These are phyloP conservation scores for Fomes fomentarius DNA, from an alignment of 1,284 basidiomycete genomes.

Conservation along the genomic window DNA sequence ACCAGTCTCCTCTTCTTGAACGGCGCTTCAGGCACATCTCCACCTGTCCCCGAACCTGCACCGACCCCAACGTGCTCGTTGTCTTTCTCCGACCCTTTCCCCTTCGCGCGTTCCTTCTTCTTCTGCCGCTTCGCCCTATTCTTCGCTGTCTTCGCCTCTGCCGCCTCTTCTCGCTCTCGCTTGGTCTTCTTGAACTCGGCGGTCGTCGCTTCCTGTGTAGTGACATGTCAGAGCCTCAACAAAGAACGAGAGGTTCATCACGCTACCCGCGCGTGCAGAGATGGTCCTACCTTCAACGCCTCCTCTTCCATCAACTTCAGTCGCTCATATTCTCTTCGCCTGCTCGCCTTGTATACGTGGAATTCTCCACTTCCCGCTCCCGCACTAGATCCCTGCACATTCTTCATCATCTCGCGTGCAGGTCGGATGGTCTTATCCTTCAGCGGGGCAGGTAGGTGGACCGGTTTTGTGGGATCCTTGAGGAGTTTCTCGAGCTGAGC, in stretches of 20 bases:
- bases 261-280: no score
- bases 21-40: slow-evolving; percentile 34
- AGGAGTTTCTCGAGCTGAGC: slow-evolving; percentile 83
- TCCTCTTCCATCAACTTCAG: slow-evolving; percentile 90
- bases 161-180: slow-evolving; percentile 61
- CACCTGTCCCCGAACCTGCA: slow-evolving; percentile 26
- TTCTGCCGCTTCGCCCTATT: slow-evolving; percentile 90
- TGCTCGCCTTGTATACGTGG: slow-evolving; percentile 96
- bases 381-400: slow-evolving; percentile 92
- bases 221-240: no score
- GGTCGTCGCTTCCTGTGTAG: slow-evolving; percentile 60
- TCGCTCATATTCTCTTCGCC: slow-evolving; percentile 94
- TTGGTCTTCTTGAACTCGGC: slow-evolving; percentile 72
- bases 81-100: slow-evolving; percentile 32
- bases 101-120: slow-evolving; percentile 76
- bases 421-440: slow-evolving; percentile 81
- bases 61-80: slow-evolving; percentile 6
- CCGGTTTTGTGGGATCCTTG: slow-evolving; percentile 84
- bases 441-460: slow-evolving; percentile 72
- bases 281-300: slow-evolving; percentile 73
- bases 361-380: slow-evolving; percentile 95
- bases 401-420: slow-evolving; percentile 97
- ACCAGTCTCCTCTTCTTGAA: slow-evolving; percentile 56
- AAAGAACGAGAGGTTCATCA: no score
- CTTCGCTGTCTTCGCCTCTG: slow-evolving; percentile 89